phyloP scores from a whole-genome alignment of 192 early-diverging fungal species.

The Umbelopsis sp. region DNA sequence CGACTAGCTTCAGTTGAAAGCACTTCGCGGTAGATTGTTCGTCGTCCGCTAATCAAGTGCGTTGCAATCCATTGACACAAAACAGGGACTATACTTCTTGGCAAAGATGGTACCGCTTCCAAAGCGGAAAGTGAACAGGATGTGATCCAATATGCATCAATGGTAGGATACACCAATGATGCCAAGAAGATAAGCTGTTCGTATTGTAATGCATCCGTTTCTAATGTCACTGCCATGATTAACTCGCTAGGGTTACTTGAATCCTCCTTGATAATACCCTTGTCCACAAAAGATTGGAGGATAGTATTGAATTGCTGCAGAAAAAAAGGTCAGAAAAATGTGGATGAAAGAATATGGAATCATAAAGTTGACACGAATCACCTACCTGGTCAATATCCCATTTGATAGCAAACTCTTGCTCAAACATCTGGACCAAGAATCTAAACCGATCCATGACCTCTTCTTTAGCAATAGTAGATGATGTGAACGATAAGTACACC shows the following conservation, averaged over 20 bases:
- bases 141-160: slow-evolving; percentile 44
- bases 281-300: slow-evolving; percentile 14
- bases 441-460: slow-evolving; percentile 41
- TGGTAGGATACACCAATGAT: slow-evolving; percentile 40
- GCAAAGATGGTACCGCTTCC: slow-evolving; percentile 38
- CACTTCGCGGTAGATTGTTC: slow-evolving; percentile 44
- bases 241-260: slow-evolving; percentile 2
- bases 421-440: slow-evolving; percentile 40
- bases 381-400: slow-evolving; percentile 38
- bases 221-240: slow-evolving; percentile 16
- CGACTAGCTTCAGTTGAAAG: slow-evolving; percentile 40
- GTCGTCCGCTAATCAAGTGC: slow-evolving; percentile 40
- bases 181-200: slow-evolving; percentile 40
- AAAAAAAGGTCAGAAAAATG: not conserved
- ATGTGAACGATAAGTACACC: slow-evolving; percentile 36
- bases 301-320: slow-evolving; percentile 31
- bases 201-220: slow-evolving; percentile 18
- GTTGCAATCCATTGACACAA: slow-evolving; percentile 45
- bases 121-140: slow-evolving; percentile 43
- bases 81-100: slow-evolving; percentile 40
- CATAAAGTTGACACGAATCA: not conserved
- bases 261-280: slow-evolving; percentile 5
- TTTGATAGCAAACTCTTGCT: slow-evolving; percentile 36
- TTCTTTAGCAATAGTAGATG: slow-evolving; percentile 22
- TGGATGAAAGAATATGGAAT: not conserved